Conservation (phyloP, 1,139 yeast species). For the Lodderomyces elongisporus region DNA sequence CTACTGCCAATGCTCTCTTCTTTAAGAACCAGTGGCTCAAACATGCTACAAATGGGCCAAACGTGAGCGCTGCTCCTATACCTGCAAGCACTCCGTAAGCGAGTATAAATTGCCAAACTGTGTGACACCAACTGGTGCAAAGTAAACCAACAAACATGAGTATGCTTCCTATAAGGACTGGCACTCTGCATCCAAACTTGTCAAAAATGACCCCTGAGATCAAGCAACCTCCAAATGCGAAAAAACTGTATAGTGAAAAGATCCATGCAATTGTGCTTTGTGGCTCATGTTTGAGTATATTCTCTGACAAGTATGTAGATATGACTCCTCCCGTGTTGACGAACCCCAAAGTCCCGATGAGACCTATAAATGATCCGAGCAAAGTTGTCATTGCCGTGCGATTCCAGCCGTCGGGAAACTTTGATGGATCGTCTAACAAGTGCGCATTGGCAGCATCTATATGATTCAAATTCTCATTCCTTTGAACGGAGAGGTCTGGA, state of each 20-base stretch:
- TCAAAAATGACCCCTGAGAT: conserved; percentile 30
- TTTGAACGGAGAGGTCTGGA: too few species aligned
- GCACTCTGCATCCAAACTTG: conserved; percentile 19
- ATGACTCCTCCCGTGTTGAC: conserved; percentile 27
- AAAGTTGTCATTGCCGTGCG: conserved; percentile 18
- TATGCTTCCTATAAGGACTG: conserved; percentile 16
- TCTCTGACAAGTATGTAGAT: conserved; percentile 20
- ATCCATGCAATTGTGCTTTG: conserved; percentile 30
- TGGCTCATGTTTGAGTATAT: conserved; percentile 15
- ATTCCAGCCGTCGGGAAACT: conserved; percentile 23
- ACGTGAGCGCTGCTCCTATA: conserved; percentile 22
- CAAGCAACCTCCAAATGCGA: conserved; percentile 23
- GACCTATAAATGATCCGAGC: conserved; percentile 23
- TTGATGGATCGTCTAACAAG: conserved; percentile 17
- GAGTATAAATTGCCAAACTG: conserved; percentile 24
- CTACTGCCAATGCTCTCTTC: conserved; percentile 22
- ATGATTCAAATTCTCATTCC: too few species aligned
- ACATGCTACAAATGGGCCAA: conserved; percentile 21
- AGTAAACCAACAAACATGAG: conserved; percentile 20
- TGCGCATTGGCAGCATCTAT: too few species aligned
- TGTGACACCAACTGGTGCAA: conserved; percentile 18
- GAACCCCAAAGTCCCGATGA: conserved; percentile 23
- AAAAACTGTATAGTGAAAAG: conserved; percentile 26
- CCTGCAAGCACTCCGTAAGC: conserved; percentile 23
- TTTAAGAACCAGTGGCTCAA: conserved; percentile 22